These are phyloP conservation scores for Pholiota molesta DNA, from an alignment of 768 basidiomycete species.

Conservation along the genomic window DNA sequence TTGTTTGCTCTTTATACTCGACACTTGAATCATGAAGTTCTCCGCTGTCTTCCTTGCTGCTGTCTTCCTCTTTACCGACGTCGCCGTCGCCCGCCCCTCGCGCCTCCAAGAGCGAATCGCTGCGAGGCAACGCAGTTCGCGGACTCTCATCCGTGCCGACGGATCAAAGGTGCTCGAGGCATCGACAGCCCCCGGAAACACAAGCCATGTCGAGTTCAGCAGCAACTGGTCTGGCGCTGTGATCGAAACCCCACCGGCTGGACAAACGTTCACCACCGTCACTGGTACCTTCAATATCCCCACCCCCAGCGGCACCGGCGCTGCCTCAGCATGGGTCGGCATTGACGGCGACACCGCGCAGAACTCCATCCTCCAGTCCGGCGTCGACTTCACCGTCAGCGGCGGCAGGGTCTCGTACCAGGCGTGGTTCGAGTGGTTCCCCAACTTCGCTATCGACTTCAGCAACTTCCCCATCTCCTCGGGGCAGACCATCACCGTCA, in stretches of 20 bases:
- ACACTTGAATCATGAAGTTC: conserved; percentile 12
- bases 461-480: conserved; percentile 19
- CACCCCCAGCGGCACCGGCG: conserved; percentile 19
- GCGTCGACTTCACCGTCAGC: conserved; percentile 24
- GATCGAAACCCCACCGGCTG: conserved; percentile 16
- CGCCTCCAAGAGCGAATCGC: conserved; percentile 20
- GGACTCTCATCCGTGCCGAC: conserved; percentile 16
- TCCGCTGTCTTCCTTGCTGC: conserved; percentile 16
- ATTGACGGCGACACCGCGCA: conserved; percentile 24
- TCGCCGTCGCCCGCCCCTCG: conserved; percentile 20
- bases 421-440: conserved; percentile 27
- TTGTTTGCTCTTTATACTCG: background rate
- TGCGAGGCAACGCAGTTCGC: conserved; percentile 12
- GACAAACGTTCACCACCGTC: conserved; percentile 22
- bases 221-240: conserved; percentile 24
- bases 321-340: conserved; percentile 25
- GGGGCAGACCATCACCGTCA: conserved; percentile 22
- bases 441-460: conserved; percentile 22
- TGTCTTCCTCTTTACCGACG: conserved; percentile 18
- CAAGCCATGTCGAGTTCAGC: conserved; percentile 20
- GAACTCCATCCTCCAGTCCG: conserved; percentile 22
- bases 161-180: conserved; percentile 9
- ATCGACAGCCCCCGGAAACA: conserved; percentile 9
- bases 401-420: conserved; percentile 20
- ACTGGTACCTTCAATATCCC: conserved; percentile 24